phyloP scores from a whole-genome alignment of 768 basidiomycete genomes.

The Termitomyces sp. region DNA sequence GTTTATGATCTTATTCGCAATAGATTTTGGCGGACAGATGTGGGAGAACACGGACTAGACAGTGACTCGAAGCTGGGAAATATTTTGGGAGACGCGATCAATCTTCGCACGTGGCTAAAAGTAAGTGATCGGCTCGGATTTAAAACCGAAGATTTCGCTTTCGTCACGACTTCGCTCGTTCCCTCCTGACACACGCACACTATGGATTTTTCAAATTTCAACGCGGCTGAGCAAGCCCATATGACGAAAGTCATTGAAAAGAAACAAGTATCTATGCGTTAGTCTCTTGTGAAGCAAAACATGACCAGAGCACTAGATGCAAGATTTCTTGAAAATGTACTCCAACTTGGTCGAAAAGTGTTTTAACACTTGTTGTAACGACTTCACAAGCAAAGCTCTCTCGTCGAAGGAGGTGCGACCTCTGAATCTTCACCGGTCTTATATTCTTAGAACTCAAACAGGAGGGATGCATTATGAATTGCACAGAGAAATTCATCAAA shows the following conservation, averaged over 20 bases:
- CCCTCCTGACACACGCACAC: slow-evolving; percentile 7
- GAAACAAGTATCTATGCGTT: slow-evolving; percentile 65
- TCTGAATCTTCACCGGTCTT: neutral
- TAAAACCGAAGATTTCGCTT: slow-evolving; percentile 7
- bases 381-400: slow-evolving; percentile 93
- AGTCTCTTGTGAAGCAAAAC: neutral
- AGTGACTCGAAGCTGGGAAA: neutral
- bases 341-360: slow-evolving; percentile 93
- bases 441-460: slow-evolving; percentile 22
- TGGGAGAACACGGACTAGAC: neutral
- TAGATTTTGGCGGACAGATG: neutral
- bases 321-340: slow-evolving; percentile 96
- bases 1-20: neutral
- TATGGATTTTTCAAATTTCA: slow-evolving; percentile 94
- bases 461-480: slow-evolving; percentile 89
- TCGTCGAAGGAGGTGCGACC: slow-evolving; percentile 80
- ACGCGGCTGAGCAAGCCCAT: slow-evolving; percentile 89
- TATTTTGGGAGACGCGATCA: neutral
- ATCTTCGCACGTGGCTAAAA: neutral
- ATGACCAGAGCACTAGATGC: slow-evolving; percentile 60
- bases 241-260: slow-evolving; percentile 94
- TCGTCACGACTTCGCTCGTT: slow-evolving; percentile 7
- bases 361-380: slow-evolving; percentile 92
- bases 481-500: slow-evolving; percentile 96
- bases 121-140: neutral